Evolutionary conservation across 768 basidiomycete species (phyloP).

Genomic region (Boletus reticuloceps): DNA sequence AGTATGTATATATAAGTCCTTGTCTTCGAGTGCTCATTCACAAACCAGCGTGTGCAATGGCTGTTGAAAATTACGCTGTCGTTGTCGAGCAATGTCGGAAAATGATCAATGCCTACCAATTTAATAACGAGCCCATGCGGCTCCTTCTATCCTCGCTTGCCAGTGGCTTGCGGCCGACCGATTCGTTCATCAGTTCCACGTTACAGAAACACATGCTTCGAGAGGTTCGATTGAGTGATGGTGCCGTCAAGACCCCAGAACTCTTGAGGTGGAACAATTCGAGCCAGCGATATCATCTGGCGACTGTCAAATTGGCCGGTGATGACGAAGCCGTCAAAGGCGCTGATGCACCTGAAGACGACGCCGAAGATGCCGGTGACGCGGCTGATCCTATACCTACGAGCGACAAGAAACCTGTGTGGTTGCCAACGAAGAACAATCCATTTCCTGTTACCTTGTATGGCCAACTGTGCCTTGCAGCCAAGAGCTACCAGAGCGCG

Average conservation of each 20-base stretch:
- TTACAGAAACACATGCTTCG: conserved; percentile 84
- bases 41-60: conserved; percentile 67
- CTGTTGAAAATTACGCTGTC: conserved; percentile 48
- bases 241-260: conserved; percentile 62
- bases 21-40: not conserved
- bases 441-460: conserved; percentile 72
- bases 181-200: conserved; percentile 73
- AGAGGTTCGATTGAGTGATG: conserved; percentile 70
- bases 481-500: conserved; percentile 87
- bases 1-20: conserved; percentile 40
- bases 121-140: conserved; percentile 83
- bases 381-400: conserved; percentile 9
- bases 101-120: conserved; percentile 72
- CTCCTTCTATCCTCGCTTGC: conserved; percentile 73
- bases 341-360: conserved; percentile 28
- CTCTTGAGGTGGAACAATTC: conserved; percentile 58
- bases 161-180: conserved; percentile 65
- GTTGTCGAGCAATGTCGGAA: conserved; percentile 78
- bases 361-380: conserved; percentile 31
- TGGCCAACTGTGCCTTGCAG: conserved; percentile 79
- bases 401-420: conserved; percentile 29
- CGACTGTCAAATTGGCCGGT: conserved; percentile 21
- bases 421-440: conserved; percentile 64
- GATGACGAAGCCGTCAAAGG: conserved; percentile 20
- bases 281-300: conserved; percentile 56